Evolutionary conservation across 1,284 basidiomycete species (phyloP), one percentile per base, ranked within the genome.

Genomic region (Uromyces viciae-fabae): DNA sequence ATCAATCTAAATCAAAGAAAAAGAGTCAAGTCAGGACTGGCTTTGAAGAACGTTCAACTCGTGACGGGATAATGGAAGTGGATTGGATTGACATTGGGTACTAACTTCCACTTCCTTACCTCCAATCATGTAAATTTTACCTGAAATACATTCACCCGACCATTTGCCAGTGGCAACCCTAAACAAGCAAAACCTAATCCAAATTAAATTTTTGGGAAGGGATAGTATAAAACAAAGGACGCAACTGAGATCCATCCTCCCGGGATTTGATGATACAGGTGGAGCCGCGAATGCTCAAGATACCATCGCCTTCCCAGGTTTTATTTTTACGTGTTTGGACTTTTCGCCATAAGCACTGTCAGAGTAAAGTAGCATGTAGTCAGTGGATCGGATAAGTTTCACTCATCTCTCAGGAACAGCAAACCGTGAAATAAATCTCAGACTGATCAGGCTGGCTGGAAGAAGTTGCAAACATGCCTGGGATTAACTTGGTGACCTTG

Each of bases 321-420:
- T 94, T 94, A 85, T 94, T 90, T 87, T 94, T 95, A 86, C 89
- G 91, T 31, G 87, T 88, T 84, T 93, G 91, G 38, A 90, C 91
- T 84, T 91, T 92, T 33, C 94, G 89, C 92, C 92, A 80, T 28
- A 80, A 42, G 43, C 77, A 80, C 77, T 80, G 56, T 25, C 25
- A 40, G 36, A 2, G n/a, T 33, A n/a, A 38, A 15, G 2, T 5
- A 74, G 49, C 14, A 52, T n/a, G n/a, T n/a, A n/a, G n/a, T n/a
- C n/a, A n/a, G n/a, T n/a, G n/a, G 14, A 52, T n/a, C 49, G n/a
- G 38, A 42, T 15, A 38, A 25, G 5, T 56, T 56, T 74, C 38
- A 54, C 43, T 19, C n/a, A 22, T 22, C 25, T 28, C 14, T 74
- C 46, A 5, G 11, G 9, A 38, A 15, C n/a, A 46, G 8, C 22